These are phyloP conservation scores for Aspergillus sojae DNA, from an alignment of 2,329 filamentous ascomycete genomes.

Conservation along the genomic window DNA sequence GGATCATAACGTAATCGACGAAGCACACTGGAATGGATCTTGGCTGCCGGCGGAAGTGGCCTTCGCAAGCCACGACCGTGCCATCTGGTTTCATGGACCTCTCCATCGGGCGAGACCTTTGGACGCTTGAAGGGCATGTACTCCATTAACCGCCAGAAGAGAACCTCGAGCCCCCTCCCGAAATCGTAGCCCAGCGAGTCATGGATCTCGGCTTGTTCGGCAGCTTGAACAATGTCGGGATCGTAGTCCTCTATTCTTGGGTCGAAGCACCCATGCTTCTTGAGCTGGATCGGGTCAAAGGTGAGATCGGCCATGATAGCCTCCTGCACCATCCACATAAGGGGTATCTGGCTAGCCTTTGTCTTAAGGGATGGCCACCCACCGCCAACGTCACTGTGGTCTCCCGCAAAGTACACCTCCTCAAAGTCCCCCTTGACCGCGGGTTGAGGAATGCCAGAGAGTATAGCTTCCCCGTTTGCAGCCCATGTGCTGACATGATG, in stretches of 20 bases:
- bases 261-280: conserved; percentile 23
- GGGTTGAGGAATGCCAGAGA: background rate
- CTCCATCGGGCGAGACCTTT: conserved; percentile 18
- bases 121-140: conserved; percentile 21
- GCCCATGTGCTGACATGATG: conserved; percentile 16
- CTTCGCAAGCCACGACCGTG: conserved; percentile 18
- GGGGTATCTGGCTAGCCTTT: conserved; percentile 64
- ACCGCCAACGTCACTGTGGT: conserved; percentile 75
- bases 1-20: conserved; percentile 15
- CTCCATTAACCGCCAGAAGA: conserved; percentile 25
- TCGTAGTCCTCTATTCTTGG: conserved; percentile 5
- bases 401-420: conserved; percentile 72
- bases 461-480: conserved; percentile 23
- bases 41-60: conserved; percentile 16
- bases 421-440: conserved; percentile 58
- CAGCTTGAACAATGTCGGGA: conserved; percentile 8
- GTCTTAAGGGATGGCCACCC: conserved; percentile 64
- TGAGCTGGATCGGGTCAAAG: conserved; percentile 55
- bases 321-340: conserved; percentile 70
- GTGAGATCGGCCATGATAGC: conserved; percentile 65
- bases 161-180: conserved; percentile 16
- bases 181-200: conserved; percentile 22
- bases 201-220: conserved; percentile 16
- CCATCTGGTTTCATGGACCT: conserved; percentile 18
- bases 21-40: conserved; percentile 21